Evolutionary conservation across 306 rosid genomes (phyloP), one percentile per base, ranked within the genome.

Genomic region (Luffa acutangula): DNA sequence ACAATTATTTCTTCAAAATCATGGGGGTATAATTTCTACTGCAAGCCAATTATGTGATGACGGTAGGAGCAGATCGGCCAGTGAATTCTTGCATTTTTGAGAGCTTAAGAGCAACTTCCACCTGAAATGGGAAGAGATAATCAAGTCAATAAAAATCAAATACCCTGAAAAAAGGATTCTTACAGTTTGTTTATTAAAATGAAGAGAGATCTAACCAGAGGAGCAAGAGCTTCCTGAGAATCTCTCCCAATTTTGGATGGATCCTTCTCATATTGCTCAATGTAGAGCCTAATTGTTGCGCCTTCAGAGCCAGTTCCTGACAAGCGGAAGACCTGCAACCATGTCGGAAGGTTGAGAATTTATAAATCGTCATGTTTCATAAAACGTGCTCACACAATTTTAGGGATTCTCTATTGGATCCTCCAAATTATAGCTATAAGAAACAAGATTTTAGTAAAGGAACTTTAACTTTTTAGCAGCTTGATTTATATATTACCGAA

Each of bases 251-350:
- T 95, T 81, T 93, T 93, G 60, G 97, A 93, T 56, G 97, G 83
- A 87, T 95, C 96, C 80, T 95, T 95, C 87, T 93, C 99, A 51
- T 95, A 93, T 85, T 95, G 99, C 88, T 95, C 98, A 76, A 95
- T 93, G 87, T 95, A 95, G 76, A 95, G 93, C 58, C 98, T 90
- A 81, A 95, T 95, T 64, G 98, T 95, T 45, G 99, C 99, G 9
- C 99, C 99, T 79, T 89, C 97, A 17, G 98, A 95, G 78, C 99
- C 99, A 79, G 99, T 95, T 85, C 99, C 99, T 10, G 99, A 95
- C 78, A 93, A 96, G 42, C 99, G 97, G 94, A 93, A 95, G 76
- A 95, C 88, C 99, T 95, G 83, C 74, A 79, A 63, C 39, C 59
- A 65, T 46, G 82, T 72, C 58, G 69, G 72, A 57, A 14, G 57